Conservation (phyloP, 2,329 filamentous ascomycete species). For the Phyllosticta citrichinensis region DNA sequence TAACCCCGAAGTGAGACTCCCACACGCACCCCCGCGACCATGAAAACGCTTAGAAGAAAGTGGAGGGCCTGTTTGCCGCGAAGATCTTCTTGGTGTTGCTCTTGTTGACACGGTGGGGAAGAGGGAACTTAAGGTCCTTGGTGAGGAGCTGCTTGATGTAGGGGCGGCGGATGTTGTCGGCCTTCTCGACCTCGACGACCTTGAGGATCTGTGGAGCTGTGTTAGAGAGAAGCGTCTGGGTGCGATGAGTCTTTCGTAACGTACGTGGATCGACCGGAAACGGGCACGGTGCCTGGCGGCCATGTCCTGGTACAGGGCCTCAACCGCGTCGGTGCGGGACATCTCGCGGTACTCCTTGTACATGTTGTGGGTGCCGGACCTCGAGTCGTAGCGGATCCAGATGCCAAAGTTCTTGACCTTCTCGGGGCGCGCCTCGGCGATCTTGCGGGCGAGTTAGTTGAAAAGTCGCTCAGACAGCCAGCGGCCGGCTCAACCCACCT, state of each 20-base stretch:
- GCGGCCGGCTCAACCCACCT: slow-evolving; percentile 51
- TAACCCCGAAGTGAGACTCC: slow-evolving; percentile 19
- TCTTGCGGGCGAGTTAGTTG: slow-evolving; percentile 43
- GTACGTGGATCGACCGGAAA: slow-evolving; percentile 97
- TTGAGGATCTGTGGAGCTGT: slow-evolving; percentile 68
- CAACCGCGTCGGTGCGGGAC: slow-evolving; percentile 88
- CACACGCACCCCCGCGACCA: slow-evolving; percentile 30
- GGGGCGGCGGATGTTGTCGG: slow-evolving; percentile 87
- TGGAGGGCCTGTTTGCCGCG: slow-evolving; percentile 84
- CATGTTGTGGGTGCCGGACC: slow-evolving; percentile 99
- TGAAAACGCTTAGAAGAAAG: slow-evolving; percentile 73
- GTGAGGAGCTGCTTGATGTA: slow-evolving; percentile 98
- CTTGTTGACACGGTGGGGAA: slow-evolving; percentile 90
- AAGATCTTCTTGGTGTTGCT: slow-evolving; percentile 81
- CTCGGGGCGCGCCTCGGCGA: slow-evolving; percentile 96
- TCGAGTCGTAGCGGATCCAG: slow-evolving; percentile 99
- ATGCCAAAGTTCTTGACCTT: slow-evolving; percentile 99
- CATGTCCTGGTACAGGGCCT: slow-evolving; percentile 99
- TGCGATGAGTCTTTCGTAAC: slow-evolving; percentile 23
- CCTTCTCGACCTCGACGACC: slow-evolving; percentile 90
- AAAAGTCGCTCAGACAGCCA: not conserved
- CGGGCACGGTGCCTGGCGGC: slow-evolving; percentile 95
- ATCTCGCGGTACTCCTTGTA: slow-evolving; percentile 99
- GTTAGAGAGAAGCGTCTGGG: not conserved
- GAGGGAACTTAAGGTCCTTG: slow-evolving; percentile 96